Conservation (phyloP, 495 filamentous ascomycete species). For the Daldinia childiae region DNA sequence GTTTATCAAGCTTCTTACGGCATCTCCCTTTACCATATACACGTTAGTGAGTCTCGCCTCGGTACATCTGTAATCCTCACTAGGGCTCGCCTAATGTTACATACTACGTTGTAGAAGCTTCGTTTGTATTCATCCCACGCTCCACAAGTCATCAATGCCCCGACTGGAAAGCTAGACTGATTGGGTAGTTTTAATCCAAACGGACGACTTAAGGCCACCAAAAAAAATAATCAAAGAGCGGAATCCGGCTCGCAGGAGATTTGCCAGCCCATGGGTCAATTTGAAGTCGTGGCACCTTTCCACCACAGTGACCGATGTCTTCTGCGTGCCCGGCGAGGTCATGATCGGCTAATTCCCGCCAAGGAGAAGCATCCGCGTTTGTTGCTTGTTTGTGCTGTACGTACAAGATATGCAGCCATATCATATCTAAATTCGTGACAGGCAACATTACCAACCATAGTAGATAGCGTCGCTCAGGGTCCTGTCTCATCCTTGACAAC, state of each 20-base stretch:
- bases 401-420: slow-evolving; percentile 36
- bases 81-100: slow-evolving; percentile 40
- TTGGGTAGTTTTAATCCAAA: slow-evolving; percentile 35
- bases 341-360: slow-evolving; percentile 37
- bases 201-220: slow-evolving; percentile 37
- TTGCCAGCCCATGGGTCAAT: slow-evolving; percentile 31
- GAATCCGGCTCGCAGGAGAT: slow-evolving; percentile 34
- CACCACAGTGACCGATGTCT: slow-evolving; percentile 36
- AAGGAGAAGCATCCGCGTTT: slow-evolving; percentile 43
- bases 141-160: slow-evolving; percentile 34
- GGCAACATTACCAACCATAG: slow-evolving; percentile 23
- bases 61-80: slow-evolving; percentile 39
- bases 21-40: slow-evolving; percentile 36
- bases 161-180: slow-evolving; percentile 26
- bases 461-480: slow-evolving; percentile 27
- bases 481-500: slow-evolving; percentile 15
- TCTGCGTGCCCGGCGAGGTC: slow-evolving; percentile 33
- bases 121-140: slow-evolving; percentile 39
- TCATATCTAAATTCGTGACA: slow-evolving; percentile 25
- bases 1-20: slow-evolving; percentile 33
- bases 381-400: slow-evolving; percentile 41
- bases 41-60: slow-evolving; percentile 24
- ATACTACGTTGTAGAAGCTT: slow-evolving; percentile 42
- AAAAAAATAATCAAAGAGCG: slow-evolving; percentile 26
- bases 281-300: slow-evolving; percentile 44